Base-by-base conservation (phyloP, 2,329 filamentous ascomycete species). In the Botrytis galanthina region DNA sequence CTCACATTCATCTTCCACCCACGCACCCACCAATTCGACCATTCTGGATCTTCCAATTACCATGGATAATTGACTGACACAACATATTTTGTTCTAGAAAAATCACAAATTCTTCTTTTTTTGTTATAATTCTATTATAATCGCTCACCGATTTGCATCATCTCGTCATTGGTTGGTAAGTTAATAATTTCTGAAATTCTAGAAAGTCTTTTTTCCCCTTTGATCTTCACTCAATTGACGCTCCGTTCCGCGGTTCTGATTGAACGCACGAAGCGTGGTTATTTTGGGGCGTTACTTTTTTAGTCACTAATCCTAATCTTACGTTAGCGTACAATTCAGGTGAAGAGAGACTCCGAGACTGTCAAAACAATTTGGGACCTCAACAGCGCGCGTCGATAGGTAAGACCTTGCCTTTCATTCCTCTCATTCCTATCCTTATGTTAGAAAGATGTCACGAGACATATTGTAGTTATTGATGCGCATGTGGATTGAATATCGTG, bases 381-480 rank as follows among this genome's bases (percentile, higher is more conserved):
- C 72, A 77, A 74, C 69, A 68, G 71, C 77, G 73, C 77, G 75
- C 76, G 76, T 76, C 75, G 76, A 68, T 81, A 81, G 80, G 80
- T 81, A 80, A 81, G 80, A 80, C 78, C 75, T 75, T 75, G 75
- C 74, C 70, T 70, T 73, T 68, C 62, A 68, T 72, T 68, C 61
- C 59, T 68, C 54, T 59, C 54, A 67, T 44, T 46, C 51, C 59
- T 68, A 72, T 72, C 64, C 39, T 67, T 67, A 64, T 54, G 37
- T 67, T 68, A 68, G 71, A 66, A 75, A 75, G 62, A 72, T 68
- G 63, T 72, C 70, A 68, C 63, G 46, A 68, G 63, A 61, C 51
- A 72, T 60, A 12, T 63, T 71, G 37, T 71, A 63, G 59, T 46
- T 63, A 42, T 59, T 68, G 37, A 66, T 67, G 70, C 70, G 70